phyloP scores from a whole-genome alignment of 768 basidiomycete species.

The Brasilioporus rufonigricans region DNA sequence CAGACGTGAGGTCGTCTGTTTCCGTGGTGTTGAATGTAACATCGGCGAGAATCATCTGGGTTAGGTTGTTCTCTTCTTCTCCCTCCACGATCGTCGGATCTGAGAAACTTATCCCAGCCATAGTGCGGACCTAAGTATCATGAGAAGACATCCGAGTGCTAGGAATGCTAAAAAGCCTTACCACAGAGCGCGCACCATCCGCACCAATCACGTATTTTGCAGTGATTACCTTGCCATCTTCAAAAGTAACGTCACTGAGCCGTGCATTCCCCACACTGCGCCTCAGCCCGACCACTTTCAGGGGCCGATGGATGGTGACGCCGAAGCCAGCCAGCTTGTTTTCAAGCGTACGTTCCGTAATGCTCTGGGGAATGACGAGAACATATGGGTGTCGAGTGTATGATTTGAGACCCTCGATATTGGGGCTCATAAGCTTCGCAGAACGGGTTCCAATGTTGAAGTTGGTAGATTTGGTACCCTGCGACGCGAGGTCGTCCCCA shows the following conservation, averaged over 20 bases:
- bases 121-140: conserved; percentile 38
- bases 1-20: conserved; percentile 5
- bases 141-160: neutral
- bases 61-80: conserved; percentile 27
- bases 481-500: conserved; percentile 36
- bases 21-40: conserved; percentile 32
- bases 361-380: conserved; percentile 42
- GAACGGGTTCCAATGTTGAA: conserved; percentile 33
- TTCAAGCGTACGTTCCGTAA: conserved; percentile 42
- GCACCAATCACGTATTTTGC: conserved; percentile 50
- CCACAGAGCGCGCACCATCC: conserved; percentile 48
- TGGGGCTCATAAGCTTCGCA: conserved; percentile 23
- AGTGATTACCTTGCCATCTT: conserved; percentile 42
- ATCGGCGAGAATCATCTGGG: conserved; percentile 48
- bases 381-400: conserved; percentile 46
- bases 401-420: conserved; percentile 35
- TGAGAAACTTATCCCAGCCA: conserved; percentile 40
- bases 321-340: conserved; percentile 32
- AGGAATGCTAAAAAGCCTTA: conserved; percentile 21
- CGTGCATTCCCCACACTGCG: conserved; percentile 26
- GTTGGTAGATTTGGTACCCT: conserved; percentile 33
- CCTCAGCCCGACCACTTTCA: conserved; percentile 40
- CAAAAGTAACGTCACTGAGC: conserved; percentile 43
- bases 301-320: conserved; percentile 36
- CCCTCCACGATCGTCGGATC: conserved; percentile 38